phyloP scores from a whole-genome alignment of 108 stramenopile species.

The Skeletonema marinoi region DNA sequence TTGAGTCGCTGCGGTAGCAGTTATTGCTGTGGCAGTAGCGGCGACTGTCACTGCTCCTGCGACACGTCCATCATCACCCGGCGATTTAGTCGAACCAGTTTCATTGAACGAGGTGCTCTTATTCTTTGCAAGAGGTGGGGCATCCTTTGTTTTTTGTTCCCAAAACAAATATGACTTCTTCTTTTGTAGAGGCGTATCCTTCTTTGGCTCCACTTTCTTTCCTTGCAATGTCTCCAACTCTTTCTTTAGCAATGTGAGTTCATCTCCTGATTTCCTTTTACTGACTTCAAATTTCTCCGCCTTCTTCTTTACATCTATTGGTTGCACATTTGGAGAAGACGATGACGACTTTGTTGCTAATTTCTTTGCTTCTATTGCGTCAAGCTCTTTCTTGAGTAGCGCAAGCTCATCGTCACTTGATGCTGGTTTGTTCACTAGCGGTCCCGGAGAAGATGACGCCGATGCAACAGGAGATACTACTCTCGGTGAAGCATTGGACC shows the following conservation, averaged over 20 bases:
- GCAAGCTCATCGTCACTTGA: not conserved
- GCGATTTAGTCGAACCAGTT: not conserved
- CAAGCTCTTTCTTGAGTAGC: not conserved
- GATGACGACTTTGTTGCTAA: not conserved
- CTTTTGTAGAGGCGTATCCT: not conserved
- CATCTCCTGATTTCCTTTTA: not conserved
- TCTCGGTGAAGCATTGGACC: not conserved
- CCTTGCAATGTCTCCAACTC: not conserved
- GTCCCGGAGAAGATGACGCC: not conserved
- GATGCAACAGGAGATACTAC: not conserved
- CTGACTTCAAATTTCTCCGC: not conserved
- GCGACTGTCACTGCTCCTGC: not conserved
- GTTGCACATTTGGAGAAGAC: not conserved
- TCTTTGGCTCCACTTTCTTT: not conserved
- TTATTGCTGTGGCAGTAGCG: not conserved
- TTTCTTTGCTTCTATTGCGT: not conserved
- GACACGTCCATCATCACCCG: not conserved
- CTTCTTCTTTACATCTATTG: not conserved
- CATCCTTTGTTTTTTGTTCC: not conserved
- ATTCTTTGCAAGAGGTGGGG: not conserved
- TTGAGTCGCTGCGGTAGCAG: not conserved
- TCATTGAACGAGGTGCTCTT: not conserved
- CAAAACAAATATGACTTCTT: not conserved
- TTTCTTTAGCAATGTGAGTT: slow-evolving; percentile 1
- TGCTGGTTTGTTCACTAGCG: not conserved